Evolutionary conservation across 2,329 filamentous ascomycete genomes (phyloP).

Genomic region (Ceratocystis huliohia): DNA sequence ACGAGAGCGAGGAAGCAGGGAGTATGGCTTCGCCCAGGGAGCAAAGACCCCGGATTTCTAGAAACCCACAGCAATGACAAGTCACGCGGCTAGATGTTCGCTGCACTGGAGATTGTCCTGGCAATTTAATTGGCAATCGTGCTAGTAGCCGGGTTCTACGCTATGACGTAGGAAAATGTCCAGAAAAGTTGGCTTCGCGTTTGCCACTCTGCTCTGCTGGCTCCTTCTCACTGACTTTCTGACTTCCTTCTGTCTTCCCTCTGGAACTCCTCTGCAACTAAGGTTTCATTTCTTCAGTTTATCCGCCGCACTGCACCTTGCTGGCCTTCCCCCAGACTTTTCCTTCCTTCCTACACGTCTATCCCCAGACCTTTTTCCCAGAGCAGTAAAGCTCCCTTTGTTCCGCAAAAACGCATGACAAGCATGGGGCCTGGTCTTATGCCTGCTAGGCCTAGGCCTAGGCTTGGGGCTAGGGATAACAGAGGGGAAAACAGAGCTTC

Average conservation of each 20-base stretch:
- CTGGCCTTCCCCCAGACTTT: not conserved
- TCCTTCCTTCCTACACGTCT: not conserved
- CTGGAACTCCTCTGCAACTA: not conserved
- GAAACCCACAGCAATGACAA: too few relatives aligned
- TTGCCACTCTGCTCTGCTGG: too few relatives aligned
- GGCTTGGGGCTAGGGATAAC: not conserved
- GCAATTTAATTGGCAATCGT: too few relatives aligned
- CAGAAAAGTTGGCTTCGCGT: not conserved
- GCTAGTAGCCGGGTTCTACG: too few relatives aligned
- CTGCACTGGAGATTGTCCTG: too few relatives aligned
- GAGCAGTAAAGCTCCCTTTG: slow-evolving; percentile 7
- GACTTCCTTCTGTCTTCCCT: not conserved
- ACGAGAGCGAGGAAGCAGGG: not conserved
- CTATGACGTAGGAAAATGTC: too few relatives aligned
- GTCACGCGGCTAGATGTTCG: too few relatives aligned
- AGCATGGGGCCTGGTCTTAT: not conserved
- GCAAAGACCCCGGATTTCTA: not conserved
- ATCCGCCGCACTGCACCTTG: not conserved
- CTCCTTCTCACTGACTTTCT: too few relatives aligned
- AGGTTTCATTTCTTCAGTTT: not conserved
- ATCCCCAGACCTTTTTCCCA: not conserved
- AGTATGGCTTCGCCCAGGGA: not conserved
- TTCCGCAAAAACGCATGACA: slow-evolving; percentile 2
- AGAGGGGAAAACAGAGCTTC: not conserved
- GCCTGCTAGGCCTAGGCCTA: not conserved